Conservation (phyloP, 495 filamentous ascomycete species). For the Penicillium taxi region DNA sequence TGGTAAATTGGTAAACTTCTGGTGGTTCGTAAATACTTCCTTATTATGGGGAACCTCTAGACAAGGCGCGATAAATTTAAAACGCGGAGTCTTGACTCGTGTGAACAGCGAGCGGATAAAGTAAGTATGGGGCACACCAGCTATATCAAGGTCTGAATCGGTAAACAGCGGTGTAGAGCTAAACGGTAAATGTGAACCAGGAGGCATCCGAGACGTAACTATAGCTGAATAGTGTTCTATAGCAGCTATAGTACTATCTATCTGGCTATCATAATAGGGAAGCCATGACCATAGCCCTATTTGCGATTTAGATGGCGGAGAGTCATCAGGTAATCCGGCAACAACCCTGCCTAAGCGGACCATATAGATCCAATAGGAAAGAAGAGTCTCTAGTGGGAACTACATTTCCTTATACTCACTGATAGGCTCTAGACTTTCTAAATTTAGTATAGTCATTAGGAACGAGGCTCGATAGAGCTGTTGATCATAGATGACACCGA, state of each 20-base stretch:
- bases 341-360: slow-evolving; percentile 20
- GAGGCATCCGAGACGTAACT: slow-evolving; percentile 15
- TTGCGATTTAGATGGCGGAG: slow-evolving; percentile 3
- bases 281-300: slow-evolving; percentile 11
- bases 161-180: slow-evolving; percentile 13
- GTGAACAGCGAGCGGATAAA: slow-evolving; percentile 27
- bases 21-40: slow-evolving; percentile 13
- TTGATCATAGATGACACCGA: slow-evolving; percentile 19
- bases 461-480: slow-evolving; percentile 9
- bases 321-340: slow-evolving; percentile 3
- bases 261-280: slow-evolving; percentile 12
- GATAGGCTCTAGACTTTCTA: slow-evolving; percentile 10
- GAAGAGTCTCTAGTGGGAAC: slow-evolving; percentile 32
- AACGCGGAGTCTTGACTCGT: slow-evolving; percentile 23
- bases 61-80: slow-evolving; percentile 29
- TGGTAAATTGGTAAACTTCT: slow-evolving; percentile 17
- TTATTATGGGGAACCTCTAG: slow-evolving; percentile 21
- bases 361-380: slow-evolving; percentile 31
- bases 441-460: slow-evolving; percentile 6
- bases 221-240: slow-evolving; percentile 9
- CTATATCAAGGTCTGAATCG: slow-evolving; percentile 19
- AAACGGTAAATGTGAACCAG: slow-evolving; percentile 4
- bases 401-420: slow-evolving; percentile 22
- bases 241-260: slow-evolving; percentile 13
- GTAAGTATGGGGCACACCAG: slow-evolving; percentile 19